Evolutionary conservation across 805 yeast species (phyloP).

Genomic region (Barnettozyma vustinii): DNA sequence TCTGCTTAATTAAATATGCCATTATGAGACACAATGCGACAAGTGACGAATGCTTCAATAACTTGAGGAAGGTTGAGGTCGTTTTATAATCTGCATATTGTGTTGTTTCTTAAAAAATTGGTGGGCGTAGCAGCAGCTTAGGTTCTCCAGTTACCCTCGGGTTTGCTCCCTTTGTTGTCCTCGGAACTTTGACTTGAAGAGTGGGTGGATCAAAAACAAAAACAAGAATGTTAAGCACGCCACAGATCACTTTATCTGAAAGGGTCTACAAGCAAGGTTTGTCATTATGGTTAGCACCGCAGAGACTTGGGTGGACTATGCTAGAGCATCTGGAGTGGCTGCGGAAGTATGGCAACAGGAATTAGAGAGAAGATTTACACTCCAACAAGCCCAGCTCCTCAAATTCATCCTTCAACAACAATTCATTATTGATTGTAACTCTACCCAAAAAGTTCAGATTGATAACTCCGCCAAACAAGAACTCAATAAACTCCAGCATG

Average conservation of each 20-base stretch:
- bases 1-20: background rate
- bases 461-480: conserved; percentile 18
- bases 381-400: conserved; percentile 17
- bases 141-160: no score
- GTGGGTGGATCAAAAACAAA: background rate
- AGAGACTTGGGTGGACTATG: conserved; percentile 5
- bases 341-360: conserved; percentile 12
- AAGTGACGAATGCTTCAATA: background rate
- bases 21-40: background rate
- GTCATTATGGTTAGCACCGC: background rate
- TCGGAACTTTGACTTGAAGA: background rate
- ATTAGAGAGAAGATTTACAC: conserved; percentile 14
- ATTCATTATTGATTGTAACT: conserved; percentile 8
- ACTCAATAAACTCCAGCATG: conserved; percentile 16
- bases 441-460: conserved; percentile 12
- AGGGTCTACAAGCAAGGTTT: background rate
- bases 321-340: conserved; percentile 7
- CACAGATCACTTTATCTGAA: background rate
- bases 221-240: background rate
- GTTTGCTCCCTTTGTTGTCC: background rate
- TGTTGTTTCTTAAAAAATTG: background rate
- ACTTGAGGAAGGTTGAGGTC: background rate
- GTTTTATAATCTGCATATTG: no score
- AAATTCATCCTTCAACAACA: conserved; percentile 19
- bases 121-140: no score